Percentiles rank a stretch among this genome's conserved stretches.
These are phyloP conservation scores for Aspergillus ellipticus DNA, from an alignment of 495 filamentous ascomycete species.

Conservation along the genomic window DNA sequence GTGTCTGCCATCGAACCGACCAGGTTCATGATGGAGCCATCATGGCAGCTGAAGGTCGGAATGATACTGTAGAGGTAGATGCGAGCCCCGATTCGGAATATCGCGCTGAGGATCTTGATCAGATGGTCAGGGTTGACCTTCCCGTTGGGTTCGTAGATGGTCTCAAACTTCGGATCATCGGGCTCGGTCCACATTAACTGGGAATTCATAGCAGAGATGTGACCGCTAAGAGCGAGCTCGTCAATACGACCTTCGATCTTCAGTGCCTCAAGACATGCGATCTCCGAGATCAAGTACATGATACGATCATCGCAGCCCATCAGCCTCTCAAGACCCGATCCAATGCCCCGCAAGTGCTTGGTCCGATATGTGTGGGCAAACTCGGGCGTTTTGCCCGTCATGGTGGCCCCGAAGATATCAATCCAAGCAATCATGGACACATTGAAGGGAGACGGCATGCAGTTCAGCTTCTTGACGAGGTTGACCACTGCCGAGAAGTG, in stretches of 20 bases:
- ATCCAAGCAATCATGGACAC: constrained; percentile 93
- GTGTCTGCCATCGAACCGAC: constrained; percentile 64
- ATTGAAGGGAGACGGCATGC: constrained; percentile 39
- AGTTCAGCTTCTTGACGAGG: constrained; percentile 66
- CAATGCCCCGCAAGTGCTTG: constrained; percentile 68
- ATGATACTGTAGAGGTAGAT: constrained; percentile 92
- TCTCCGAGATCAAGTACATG: constrained; percentile 98
- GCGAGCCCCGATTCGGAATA: constrained; percentile 86
- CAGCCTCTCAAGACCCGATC: constrained; percentile 78
- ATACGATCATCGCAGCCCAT: constrained; percentile 98
- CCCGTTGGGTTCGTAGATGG: constrained; percentile 50
- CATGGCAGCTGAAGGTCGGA: constrained; percentile 69
- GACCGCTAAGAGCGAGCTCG: constrained; percentile 71
- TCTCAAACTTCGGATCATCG: constrained; percentile 48
- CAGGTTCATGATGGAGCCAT: constrained; percentile 62
- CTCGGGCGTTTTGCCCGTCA: constrained; percentile 75
- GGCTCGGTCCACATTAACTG: constrained; percentile 77
- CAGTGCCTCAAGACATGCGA: constrained; percentile 86
- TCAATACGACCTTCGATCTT: constrained; percentile 72
- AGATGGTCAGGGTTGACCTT: constrained; percentile 72
- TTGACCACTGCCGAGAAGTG: constrained; percentile 85
- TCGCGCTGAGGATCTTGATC: constrained; percentile 73
- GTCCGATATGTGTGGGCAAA: constrained; percentile 89
- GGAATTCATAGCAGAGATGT: constrained; percentile 70
- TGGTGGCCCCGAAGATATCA: constrained; percentile 91